Evolutionary conservation across 306 rosid genomes (phyloP).

Genomic region (Delonix regia): DNA sequence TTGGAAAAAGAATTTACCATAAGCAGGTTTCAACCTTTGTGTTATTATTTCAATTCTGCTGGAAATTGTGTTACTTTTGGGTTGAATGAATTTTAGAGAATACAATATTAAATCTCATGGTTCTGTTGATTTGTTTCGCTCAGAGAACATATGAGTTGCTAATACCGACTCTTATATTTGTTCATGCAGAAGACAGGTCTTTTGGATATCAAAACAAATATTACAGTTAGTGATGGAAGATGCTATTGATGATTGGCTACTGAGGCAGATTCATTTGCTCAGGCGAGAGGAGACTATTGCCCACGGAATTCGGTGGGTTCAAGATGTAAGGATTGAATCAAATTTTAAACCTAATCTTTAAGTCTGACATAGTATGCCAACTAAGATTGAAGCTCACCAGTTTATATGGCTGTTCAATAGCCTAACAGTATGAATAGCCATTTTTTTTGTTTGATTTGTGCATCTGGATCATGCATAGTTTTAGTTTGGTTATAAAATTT

Average conservation of each 20-base stretch:
- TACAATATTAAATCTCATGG: not conserved
- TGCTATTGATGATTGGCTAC: constrained; percentile 95
- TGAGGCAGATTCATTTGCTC: constrained; percentile 86
- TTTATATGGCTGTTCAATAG: not conserved
- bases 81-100: constrained; percentile 3
- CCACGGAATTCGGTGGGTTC: constrained; percentile 88
- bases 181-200: constrained; percentile 87
- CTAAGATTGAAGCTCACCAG: constrained; percentile 8
- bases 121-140: constrained; percentile 20
- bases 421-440: not conserved
- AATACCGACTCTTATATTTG: constrained; percentile 25
- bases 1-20: not conserved
- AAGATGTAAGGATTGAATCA: constrained; percentile 75
- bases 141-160: constrained; percentile 19
- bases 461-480: constrained; percentile 2
- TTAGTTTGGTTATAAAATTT: not conserved
- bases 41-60: not conserved
- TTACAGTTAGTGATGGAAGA: constrained; percentile 95
- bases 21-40: constrained; percentile 11
- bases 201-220: constrained; percentile 98
- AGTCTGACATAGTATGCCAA: constrained; percentile 10
- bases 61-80: constrained; percentile 17
- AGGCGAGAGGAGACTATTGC: constrained; percentile 82
- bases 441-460: not conserved
- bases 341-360: constrained; percentile 5